Evolutionary conservation across 1,284 basidiomycete genomes (phyloP), one percentile per base, ranked within the genome.

Genomic region (Trichosporon asahii): DNA sequence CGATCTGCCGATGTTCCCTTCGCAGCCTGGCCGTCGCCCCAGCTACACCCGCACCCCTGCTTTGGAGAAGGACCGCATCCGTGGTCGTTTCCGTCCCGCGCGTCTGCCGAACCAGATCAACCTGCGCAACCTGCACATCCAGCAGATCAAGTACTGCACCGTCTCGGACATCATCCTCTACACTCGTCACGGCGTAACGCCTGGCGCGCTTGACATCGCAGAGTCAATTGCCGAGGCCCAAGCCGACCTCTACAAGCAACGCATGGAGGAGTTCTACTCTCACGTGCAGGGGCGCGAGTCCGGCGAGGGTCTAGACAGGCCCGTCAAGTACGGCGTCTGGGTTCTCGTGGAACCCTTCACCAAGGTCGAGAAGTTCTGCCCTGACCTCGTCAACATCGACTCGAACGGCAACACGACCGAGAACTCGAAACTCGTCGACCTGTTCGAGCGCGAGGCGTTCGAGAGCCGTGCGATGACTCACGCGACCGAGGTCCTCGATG

Each of bases 161-260:
- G 86, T 97, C 49, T 94, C 92, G 64, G 94, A 97, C 80, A 88
- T 97, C 72, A 89, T 95, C 72, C 85, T 96, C 64, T 96, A 95
- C 83, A 91, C 90, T n/a, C 87, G 86, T 77, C 80, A 88, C 44
- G 85, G 81, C 0, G 73, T 78, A 4, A 74, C 75, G 9, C 71
- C 76, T 12, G 81, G 79, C 3, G 72, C 86, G 60, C 78, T 88
- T 14, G 78, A 86, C 15, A 86, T 88, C 15, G 88, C 91, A 2
- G 77, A 81, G 66, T 75, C 78, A 55, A 80, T 84, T 35, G 79
- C 79, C 6, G 69, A 77, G 63, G 82, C 82, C 5, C 83, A 84
- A 72, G 78, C 82, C 55, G 76, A 79, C 29, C 68, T 82, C 25
- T 84, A 80, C 66, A 72, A 79, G n/a, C 68, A 74, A 61, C 70